phyloP scores from a whole-genome alignment of 31 red algal species.

The Bonnemaisonia californica region DNA sequence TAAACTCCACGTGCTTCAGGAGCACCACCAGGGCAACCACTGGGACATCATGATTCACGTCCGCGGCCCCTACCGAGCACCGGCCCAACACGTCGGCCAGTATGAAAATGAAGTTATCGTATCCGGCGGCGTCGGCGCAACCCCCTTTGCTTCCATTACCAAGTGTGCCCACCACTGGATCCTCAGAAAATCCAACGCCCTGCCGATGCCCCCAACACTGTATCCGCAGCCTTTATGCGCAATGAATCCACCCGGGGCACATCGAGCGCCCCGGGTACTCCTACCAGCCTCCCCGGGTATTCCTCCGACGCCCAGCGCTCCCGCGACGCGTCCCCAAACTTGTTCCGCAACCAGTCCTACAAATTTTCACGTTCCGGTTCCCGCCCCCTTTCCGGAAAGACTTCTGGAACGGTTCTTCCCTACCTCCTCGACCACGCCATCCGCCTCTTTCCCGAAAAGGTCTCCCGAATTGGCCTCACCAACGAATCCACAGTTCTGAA shows the following conservation, averaged over 20 bases:
- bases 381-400: too few species aligned
- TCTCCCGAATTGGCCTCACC: conserved; percentile 31
- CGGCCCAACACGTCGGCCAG: conserved; percentile 77
- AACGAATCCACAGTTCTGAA: conserved; percentile 28
- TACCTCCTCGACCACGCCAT: conserved; percentile 60
- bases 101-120: conserved; percentile 78
- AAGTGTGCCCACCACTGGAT: conserved; percentile 79
- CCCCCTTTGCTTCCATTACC: conserved; percentile 72
- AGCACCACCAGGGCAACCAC: conserved; percentile 24
- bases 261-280: conserved; percentile 51
- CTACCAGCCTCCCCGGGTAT: conserved; percentile 14
- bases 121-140: conserved; percentile 80
- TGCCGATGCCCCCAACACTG: conserved; percentile 56
- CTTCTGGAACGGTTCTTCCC: conserved; percentile 48
- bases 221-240: conserved; percentile 62
- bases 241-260: conserved; percentile 62
- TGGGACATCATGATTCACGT: conserved; percentile 68
- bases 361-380: neutral
- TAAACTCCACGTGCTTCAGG: conserved; percentile 55
- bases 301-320: neutral
- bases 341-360: conserved; percentile 16
- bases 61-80: conserved; percentile 81
- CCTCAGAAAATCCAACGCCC: conserved; percentile 61
- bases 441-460: conserved; percentile 54
- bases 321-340: conserved; percentile 23